These are phyloP conservation scores for Ganoderma lucidum DNA, from an alignment of 1,284 basidiomycete species.

Conservation along the genomic window DNA sequence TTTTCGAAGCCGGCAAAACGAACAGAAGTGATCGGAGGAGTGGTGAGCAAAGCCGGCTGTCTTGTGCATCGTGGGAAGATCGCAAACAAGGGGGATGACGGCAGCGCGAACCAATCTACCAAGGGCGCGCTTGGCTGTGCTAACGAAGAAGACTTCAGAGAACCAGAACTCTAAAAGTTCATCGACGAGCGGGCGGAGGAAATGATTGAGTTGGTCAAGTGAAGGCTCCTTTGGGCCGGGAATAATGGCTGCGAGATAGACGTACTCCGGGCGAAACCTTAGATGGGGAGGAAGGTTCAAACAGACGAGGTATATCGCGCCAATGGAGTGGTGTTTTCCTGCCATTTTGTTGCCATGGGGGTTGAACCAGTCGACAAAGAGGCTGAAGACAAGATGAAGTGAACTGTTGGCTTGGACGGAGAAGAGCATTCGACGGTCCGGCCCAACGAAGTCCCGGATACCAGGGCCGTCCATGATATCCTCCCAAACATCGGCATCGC, in stretches of 20 bases:
- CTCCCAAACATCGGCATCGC: not conserved
- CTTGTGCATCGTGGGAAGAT: conserved; percentile 27
- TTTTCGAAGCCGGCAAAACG: conserved; percentile 18
- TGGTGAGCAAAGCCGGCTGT: conserved; percentile 28
- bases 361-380: conserved; percentile 42
- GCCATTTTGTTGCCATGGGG: conserved; percentile 39
- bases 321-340: conserved; percentile 34
- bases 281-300: conserved; percentile 36
- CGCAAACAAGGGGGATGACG: conserved; percentile 31
- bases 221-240: conserved; percentile 27
- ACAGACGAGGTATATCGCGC: conserved; percentile 29
- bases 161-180: conserved; percentile 32
- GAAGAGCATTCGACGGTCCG: conserved; percentile 18
- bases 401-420: conserved; percentile 9
- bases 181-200: conserved; percentile 34
- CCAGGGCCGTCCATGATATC: conserved; percentile 16
- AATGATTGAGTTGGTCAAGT: conserved; percentile 32
- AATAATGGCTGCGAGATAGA: conserved; percentile 37
- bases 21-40: conserved; percentile 30
- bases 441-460: conserved; percentile 13
- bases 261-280: conserved; percentile 36
- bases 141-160: conserved; percentile 22
- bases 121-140: not conserved
- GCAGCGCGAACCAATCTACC: no score
- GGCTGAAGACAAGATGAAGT: conserved; percentile 35